phyloP scores from a whole-genome alignment of 352 stramenopile species.

The Phytophthora sojae region DNA sequence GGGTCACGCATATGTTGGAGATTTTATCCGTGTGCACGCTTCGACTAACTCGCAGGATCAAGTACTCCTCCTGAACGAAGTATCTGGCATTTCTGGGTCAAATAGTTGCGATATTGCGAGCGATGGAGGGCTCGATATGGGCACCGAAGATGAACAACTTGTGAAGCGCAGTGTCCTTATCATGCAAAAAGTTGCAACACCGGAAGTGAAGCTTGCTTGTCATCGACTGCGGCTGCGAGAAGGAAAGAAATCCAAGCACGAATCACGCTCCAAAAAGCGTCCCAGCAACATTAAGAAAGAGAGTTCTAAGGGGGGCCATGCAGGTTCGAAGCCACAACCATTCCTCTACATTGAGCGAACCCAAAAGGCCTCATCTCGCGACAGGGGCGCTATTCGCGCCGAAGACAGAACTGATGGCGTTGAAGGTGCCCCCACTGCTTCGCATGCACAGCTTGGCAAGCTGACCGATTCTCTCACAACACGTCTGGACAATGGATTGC shows the following conservation, averaged over 20 bases:
- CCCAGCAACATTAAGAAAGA: slow-evolving; percentile 25
- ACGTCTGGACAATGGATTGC: slow-evolving; percentile 46
- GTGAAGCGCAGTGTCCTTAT: slow-evolving; percentile 61
- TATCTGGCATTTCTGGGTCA: slow-evolving; percentile 22
- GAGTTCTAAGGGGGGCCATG: not conserved
- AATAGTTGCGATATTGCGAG: not conserved
- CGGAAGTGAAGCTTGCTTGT: slow-evolving; percentile 42
- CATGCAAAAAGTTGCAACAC: slow-evolving; percentile 35
- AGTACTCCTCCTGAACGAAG: slow-evolving; percentile 52
- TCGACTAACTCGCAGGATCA: slow-evolving; percentile 22
- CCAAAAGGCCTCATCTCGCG: slow-evolving; percentile 41
- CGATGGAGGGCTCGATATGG: slow-evolving; percentile 1
- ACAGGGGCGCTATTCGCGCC: slow-evolving; percentile 9
- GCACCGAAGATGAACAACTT: slow-evolving; percentile 30
- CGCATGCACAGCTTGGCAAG: slow-evolving; percentile 50
- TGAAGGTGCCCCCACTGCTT: slow-evolving; percentile 13
- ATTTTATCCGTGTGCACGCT: slow-evolving; percentile 28
- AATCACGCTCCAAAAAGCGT: slow-evolving; percentile 42
- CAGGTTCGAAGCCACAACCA: not conserved
- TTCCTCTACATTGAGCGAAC: slow-evolving; percentile 74
- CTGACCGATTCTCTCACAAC: slow-evolving; percentile 52
- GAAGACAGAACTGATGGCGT: slow-evolving; percentile 10
- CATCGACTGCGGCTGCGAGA: slow-evolving; percentile 48
- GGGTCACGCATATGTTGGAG: slow-evolving; percentile 41
- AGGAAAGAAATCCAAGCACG: slow-evolving; percentile 33